These are phyloP conservation scores for Diaporthe ilicicola DNA, from an alignment of 2,329 filamentous ascomycete genomes.

Conservation along the genomic window DNA sequence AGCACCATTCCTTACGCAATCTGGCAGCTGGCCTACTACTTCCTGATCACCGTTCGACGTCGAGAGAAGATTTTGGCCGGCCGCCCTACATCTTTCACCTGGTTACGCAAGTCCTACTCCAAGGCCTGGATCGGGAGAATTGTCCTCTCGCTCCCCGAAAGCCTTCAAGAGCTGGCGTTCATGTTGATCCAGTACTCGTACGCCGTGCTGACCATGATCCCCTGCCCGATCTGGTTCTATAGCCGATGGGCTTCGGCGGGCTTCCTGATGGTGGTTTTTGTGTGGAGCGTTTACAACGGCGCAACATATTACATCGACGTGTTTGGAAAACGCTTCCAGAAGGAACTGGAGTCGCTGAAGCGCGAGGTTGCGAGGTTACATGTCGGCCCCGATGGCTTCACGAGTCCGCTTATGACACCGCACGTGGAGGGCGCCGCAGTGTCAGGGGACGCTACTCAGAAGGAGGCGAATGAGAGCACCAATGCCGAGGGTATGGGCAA, in stretches of 20 bases:
- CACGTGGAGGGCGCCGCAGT: constrained; percentile 37
- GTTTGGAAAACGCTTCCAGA: constrained; percentile 96
- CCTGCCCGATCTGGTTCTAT: constrained; percentile 95
- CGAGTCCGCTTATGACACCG: constrained; percentile 50
- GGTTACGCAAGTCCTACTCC: constrained; percentile 90
- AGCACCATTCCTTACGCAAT: constrained; percentile 90
- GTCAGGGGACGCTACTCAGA: constrained; percentile 4
- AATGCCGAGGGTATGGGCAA: constrained; percentile 34
- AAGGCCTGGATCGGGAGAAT: constrained; percentile 88
- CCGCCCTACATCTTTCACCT: constrained; percentile 95
- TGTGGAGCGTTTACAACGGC: constrained; percentile 96
- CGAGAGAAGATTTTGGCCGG: constrained; percentile 95
- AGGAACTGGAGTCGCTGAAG: constrained; percentile 89
- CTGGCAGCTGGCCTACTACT: constrained; percentile 94
- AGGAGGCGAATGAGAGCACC: constrained; percentile 33
- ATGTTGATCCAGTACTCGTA: constrained; percentile 97
- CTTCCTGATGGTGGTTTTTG: constrained; percentile 86
- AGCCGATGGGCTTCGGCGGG: constrained; percentile 79
- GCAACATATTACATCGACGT: constrained; percentile 98
- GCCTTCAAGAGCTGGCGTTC: constrained; percentile 86
- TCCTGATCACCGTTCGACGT: constrained; percentile 94
- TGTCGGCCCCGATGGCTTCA: constrained; percentile 59
- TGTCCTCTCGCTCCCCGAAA: constrained; percentile 79
- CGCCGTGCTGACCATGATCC: constrained; percentile 90
- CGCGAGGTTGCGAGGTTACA: constrained; percentile 92